phyloP scores from a whole-genome alignment of 495 filamentous ascomycete species.

The Staphylotrichum longicolle region DNA sequence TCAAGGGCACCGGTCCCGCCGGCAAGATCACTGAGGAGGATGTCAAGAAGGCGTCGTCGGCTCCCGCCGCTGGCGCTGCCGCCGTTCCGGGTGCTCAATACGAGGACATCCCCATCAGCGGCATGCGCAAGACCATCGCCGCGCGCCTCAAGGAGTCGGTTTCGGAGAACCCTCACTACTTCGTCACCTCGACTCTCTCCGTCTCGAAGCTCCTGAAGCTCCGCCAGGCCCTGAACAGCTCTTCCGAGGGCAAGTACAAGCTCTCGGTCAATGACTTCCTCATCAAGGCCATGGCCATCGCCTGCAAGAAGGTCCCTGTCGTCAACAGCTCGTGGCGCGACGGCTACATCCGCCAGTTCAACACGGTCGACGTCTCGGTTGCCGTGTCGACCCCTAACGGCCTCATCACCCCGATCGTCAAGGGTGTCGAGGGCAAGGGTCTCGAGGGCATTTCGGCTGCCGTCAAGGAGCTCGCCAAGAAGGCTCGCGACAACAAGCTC shows the following conservation, averaged over 20 bases:
- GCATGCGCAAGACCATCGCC: constrained; percentile 98
- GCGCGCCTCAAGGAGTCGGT: constrained; percentile 83
- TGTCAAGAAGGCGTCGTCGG: constrained; percentile 69
- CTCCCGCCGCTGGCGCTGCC: constrained; percentile 37
- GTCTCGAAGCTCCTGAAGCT: constrained; percentile 94
- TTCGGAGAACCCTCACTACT: constrained; percentile 96
- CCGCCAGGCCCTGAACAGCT: constrained; percentile 86
- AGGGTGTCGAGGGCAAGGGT: constrained; percentile 76
- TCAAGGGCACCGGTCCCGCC: constrained; percentile 86
- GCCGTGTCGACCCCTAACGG: constrained; percentile 92
- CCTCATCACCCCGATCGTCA: constrained; percentile 97
- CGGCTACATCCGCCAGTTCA: constrained; percentile 88
- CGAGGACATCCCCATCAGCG: constrained; percentile 78
- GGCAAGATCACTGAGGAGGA: constrained; percentile 90
- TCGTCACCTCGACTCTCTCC: constrained; percentile 81
- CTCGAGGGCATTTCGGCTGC: constrained; percentile 80
- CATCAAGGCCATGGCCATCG: constrained; percentile 89
- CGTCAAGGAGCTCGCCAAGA: constrained; percentile 95
- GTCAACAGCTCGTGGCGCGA: constrained; percentile 95
- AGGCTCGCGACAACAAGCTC: constrained; percentile 93
- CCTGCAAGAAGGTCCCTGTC: constrained; percentile 86
- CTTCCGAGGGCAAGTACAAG: constrained; percentile 90
- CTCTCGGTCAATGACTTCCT: constrained; percentile 99
- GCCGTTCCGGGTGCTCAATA: constrained; percentile 63
- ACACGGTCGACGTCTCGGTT: constrained; percentile 85